Evolutionary conservation across 2,329 filamentous ascomycete species (phyloP).

Genomic region (Ascochyta koolunga): DNA sequence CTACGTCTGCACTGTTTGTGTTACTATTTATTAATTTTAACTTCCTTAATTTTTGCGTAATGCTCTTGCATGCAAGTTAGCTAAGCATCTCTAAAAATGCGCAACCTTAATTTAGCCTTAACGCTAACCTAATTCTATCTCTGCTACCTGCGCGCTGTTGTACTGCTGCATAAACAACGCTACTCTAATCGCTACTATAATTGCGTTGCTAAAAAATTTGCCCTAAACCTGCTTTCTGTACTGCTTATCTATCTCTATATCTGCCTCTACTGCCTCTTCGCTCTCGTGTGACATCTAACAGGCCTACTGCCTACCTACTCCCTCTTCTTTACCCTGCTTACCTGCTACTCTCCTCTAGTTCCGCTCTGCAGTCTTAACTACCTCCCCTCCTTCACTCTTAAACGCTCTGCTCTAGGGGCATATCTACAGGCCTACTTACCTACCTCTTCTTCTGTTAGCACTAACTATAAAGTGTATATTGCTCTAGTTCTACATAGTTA

Average conservation of each 20-base stretch:
- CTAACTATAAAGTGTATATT: no score
- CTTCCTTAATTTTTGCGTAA: background rate
- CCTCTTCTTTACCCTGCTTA: no score
- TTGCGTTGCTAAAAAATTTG: background rate
- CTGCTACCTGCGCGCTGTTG: background rate
- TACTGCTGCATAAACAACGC: background rate
- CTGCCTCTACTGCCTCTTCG: no score
- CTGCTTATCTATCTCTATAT: background rate
- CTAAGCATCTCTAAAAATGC: background rate
- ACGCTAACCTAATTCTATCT: background rate
- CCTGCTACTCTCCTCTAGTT: background rate
- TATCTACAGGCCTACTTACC: no score
- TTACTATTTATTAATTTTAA: background rate
- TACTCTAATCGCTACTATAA: background rate
- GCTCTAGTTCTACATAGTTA: no score
- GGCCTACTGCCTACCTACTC: no score
- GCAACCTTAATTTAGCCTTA: background rate
- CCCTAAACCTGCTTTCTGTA: background rate
- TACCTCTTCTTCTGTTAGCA: no score
- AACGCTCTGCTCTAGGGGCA: no score
- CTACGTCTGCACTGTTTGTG: background rate
- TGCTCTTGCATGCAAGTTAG: background rate
- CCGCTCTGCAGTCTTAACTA: no score
- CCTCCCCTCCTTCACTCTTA: no score
- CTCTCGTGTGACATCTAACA: no score